Evolutionary conservation across 345 rosid genomes (phyloP).

Genomic region (Salix viminalis): DNA sequence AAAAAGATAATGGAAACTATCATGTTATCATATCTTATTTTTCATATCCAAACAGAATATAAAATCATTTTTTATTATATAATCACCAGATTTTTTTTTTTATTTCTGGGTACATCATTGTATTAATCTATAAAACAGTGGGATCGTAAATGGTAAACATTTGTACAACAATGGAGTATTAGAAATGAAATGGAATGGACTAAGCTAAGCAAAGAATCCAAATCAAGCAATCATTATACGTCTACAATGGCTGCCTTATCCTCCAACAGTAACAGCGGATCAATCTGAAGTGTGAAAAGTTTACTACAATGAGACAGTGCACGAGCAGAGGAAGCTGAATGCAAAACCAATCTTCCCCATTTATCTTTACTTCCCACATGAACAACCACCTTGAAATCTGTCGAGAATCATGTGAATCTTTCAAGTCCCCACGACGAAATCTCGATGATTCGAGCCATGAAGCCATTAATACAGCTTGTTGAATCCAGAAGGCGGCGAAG

Average conservation of each 20-base stretch:
- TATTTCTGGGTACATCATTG: too few species aligned
- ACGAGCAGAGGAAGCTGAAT: neutral
- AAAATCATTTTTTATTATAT: too few species aligned
- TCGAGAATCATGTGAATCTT: neutral
- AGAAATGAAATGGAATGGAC: neutral
- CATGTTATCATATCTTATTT: too few species aligned
- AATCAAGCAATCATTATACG: neutral
- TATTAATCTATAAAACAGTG: neutral
- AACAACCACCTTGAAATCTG: neutral
- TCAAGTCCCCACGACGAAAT: neutral
- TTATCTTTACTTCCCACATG: neutral
- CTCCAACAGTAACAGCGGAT: neutral
- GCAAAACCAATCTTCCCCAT: conserved; percentile 12
- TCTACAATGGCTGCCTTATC: neutral
- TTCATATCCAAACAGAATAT: too few species aligned
- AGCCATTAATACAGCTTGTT: conserved; percentile 16
- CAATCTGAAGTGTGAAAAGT: neutral
- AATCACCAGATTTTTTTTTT: too few species aligned
- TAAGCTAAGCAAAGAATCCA: neutral
- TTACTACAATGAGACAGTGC: neutral
- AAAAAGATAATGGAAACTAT: too few species aligned
- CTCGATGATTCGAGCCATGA: too few species aligned
- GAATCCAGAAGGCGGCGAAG: conserved; percentile 24
- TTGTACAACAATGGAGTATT: conserved; percentile 3
- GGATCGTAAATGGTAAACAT: neutral